Percentiles rank a stretch among this genome's conserved stretches.
phyloP scores from a whole-genome alignment of 2,329 filamentous ascomycete genomes.

The Ophiocordyceps robertsii region DNA sequence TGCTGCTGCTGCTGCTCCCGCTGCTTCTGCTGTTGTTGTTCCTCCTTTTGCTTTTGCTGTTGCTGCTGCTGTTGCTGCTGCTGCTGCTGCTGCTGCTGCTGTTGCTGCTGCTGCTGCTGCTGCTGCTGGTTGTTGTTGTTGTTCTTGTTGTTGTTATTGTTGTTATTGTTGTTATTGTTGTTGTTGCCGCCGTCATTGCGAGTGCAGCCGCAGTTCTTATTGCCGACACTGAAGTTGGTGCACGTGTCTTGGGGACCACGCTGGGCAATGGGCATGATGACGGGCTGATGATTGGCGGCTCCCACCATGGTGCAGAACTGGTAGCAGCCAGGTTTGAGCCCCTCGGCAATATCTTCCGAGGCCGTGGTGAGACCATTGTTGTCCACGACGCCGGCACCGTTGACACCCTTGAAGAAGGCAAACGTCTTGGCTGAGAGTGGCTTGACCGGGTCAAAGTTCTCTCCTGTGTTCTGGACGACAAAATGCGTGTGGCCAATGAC shows the following conservation, averaged over 20 bases:
- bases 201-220: conserved; percentile 1
- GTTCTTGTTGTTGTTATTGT: conserved; percentile 1
- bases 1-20: conserved; percentile 1
- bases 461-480: conserved; percentile 42
- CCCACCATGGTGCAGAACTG: conserved; percentile 51
- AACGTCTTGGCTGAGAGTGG: conserved; percentile 40
- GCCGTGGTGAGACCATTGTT: not conserved
- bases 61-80: not conserved
- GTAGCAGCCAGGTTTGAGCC: conserved; percentile 49
- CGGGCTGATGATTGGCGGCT: conserved; percentile 53
- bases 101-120: not conserved
- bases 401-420: conserved; percentile 55
- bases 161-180: conserved; percentile 3
- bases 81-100: no score
- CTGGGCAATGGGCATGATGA: conserved; percentile 53
- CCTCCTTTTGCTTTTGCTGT: no score
- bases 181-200: conserved; percentile 6
- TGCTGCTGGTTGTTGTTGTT: conserved; percentile 4
- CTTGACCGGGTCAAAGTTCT: conserved; percentile 31
- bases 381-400: conserved; percentile 31
- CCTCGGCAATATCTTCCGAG: conserved; percentile 26
- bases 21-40: conserved; percentile 3
- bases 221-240: conserved; percentile 41
- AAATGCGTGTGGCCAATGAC: conserved; percentile 48
- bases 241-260: conserved; percentile 55